Evolutionary conservation across 108 stramenopile genomes (phyloP).

Genomic region (Nitzschia sp.): DNA sequence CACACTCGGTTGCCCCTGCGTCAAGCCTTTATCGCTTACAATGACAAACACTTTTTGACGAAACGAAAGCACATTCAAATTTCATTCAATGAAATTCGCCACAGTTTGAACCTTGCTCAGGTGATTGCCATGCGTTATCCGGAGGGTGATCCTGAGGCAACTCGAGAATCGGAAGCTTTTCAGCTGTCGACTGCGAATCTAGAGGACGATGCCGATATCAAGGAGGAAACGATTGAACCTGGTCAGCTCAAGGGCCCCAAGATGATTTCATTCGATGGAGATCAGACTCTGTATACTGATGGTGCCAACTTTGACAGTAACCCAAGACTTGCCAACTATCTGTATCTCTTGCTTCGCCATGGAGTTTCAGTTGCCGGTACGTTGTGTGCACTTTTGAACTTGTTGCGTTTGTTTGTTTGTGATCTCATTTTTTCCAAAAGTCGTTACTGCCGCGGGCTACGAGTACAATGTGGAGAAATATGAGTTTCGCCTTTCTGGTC

Average conservation of each 20-base stretch:
- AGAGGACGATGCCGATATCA: constrained; percentile 4
- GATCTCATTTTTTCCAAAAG: too few relatives aligned
- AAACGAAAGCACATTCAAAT: constrained; percentile 83
- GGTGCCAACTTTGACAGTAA: constrained; percentile 91
- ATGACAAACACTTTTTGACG: constrained; percentile 81
- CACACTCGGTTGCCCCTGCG: constrained; percentile 83
- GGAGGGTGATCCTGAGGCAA: constrained; percentile 2
- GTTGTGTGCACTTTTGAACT: background rate
- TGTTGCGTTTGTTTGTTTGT: background rate
- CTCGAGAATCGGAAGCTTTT: constrained; percentile 2
- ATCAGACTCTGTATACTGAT: constrained; percentile 90
- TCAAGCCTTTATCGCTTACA: constrained; percentile 81
- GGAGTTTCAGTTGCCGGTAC: constrained; percentile 53
- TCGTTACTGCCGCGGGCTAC: constrained; percentile 95
- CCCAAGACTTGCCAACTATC: constrained; percentile 78
- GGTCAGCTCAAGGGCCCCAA: constrained; percentile 64
- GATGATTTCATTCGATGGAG: constrained; percentile 92
- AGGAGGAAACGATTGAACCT: background rate
- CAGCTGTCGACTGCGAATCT: background rate
- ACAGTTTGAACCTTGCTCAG: constrained; percentile 91
- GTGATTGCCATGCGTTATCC: constrained; percentile 77
- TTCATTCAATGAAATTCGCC: constrained; percentile 92
- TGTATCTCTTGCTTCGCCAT: constrained; percentile 70
- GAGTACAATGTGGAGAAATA: constrained; percentile 89
- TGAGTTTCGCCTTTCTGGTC: constrained; percentile 79